Base-by-base conservation (phyloP, 164 flowering plant species). In the Houttuynia cordata region DNA sequence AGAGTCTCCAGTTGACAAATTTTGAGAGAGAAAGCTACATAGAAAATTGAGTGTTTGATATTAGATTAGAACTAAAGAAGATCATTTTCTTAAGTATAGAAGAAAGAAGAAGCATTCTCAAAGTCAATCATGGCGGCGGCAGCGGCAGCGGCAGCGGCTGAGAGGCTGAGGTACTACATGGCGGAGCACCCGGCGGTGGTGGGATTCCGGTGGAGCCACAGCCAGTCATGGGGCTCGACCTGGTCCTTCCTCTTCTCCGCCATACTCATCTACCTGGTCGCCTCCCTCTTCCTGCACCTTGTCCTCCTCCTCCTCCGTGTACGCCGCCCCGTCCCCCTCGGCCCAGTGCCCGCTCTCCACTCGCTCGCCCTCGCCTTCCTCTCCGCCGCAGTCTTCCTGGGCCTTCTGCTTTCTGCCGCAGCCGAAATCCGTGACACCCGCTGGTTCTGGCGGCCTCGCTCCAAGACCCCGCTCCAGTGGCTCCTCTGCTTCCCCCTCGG, bases 401-500 rank as follows among this genome's bases (percentile, higher is more conserved):
- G 96, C 0, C 71, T 68, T 53, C 72, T 81, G 56, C 63, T 81
- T 72, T 87, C 91, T 59, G 34, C 88, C 62, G 78, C 78, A 24
- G 78, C 88, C 30, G 94, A 87, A 73, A 85, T 87, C 57, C 86
- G 87, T 34, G 90, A 85, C 56, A 81, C 96, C 7, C 80, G 91
- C 13, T 87, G 94, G 94, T 61, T 80, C 62, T 85, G 86, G 86
- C 76, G 79, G 3, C 79, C 49, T 12, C 12, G 49, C 14, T 42
- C 49, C 14, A 42, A 42, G 55, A 83, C 90, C 55, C 81, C 91
- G 0, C 51, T 88, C 49, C 89, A 87, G 54, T 87, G 94, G 96
- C 80, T 83, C 67, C 80, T 86, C 59, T 87, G 96, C 68, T 89
- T 87, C 75, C 96, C 96, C 0, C 49, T 83, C 12, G 94, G 96